phyloP scores from a whole-genome alignment of 352 stramenopile genomes.

The Lagenidium sp. region DNA sequence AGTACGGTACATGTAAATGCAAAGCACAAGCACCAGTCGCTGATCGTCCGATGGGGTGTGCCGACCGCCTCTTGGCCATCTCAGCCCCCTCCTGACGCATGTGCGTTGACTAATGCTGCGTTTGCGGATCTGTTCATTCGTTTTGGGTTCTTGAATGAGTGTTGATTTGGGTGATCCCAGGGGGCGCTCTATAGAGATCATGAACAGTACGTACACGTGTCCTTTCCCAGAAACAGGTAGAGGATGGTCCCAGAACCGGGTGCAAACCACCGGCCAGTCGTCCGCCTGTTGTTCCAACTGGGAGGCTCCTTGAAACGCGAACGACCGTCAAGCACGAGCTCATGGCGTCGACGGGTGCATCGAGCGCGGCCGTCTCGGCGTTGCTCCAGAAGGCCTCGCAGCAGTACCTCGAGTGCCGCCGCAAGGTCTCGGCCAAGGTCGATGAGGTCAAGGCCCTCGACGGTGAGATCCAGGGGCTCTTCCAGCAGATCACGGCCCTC shows the following conservation, averaged over 20 bases:
- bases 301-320: neutral
- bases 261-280: conserved; percentile 9
- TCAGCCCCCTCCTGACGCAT: no score
- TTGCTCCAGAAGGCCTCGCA: conserved; percentile 72
- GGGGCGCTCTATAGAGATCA: neutral
- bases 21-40: no score
- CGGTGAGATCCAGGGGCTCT: conserved; percentile 59
- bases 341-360: conserved; percentile 43
- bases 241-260: no score
- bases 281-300: neutral
- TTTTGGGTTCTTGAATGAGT: no score
- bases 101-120: no score
- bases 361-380: conserved; percentile 37
- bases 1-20: no score
- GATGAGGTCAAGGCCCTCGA: conserved; percentile 72
- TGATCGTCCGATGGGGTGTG: no score
- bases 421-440: conserved; percentile 67
- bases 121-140: no score
- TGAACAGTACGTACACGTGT: neutral
- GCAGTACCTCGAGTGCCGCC: conserved; percentile 76
- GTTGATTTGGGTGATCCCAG: no score
- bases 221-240: no score
- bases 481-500: conserved; percentile 54
- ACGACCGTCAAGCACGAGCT: neutral
- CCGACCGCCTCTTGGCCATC: no score